Evolutionary conservation across 202 grass and related monocot species (phyloP).

Genomic region (Setaria viridis): DNA sequence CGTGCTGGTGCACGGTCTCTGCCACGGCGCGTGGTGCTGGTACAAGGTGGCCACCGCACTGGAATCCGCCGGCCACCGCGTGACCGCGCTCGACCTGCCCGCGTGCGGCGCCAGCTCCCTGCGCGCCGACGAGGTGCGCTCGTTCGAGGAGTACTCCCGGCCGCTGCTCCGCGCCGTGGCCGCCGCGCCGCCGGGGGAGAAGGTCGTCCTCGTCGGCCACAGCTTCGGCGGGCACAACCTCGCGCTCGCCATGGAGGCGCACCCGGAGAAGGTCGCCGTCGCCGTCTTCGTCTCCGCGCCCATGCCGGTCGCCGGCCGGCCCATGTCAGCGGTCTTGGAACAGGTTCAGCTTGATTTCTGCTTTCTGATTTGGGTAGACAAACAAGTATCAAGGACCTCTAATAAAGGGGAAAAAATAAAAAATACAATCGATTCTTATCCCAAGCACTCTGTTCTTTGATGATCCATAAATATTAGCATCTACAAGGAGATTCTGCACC

Average conservation of each 20-base stretch:
- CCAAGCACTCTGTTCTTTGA: not conserved
- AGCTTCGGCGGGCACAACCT: constrained; percentile 56
- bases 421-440: not conserved
- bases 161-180: constrained; percentile 47
- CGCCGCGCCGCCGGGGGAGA: constrained; percentile 21
- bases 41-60: constrained; percentile 47
- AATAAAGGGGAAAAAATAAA: no score
- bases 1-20: constrained; percentile 51
- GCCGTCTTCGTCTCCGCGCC: constrained; percentile 58
- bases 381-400: not conserved
- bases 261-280: constrained; percentile 49
- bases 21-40: constrained; percentile 58
- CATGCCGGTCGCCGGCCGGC: constrained; percentile 46
- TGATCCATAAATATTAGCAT: not conserved
- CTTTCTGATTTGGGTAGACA: no score
- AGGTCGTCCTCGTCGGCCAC: constrained; percentile 55
- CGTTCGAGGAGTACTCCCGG: constrained; percentile 41
- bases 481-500: not conserved
- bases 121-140: constrained; percentile 37
- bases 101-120: constrained; percentile 24
- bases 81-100: constrained; percentile 45
- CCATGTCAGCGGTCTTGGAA: constrained; percentile 16
- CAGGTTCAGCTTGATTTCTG: not conserved
- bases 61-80: constrained; percentile 32
- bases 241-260: constrained; percentile 49